Evolutionary conservation across 768 basidiomycete genomes (phyloP).

Genomic region (Pleurotus giganteus): DNA sequence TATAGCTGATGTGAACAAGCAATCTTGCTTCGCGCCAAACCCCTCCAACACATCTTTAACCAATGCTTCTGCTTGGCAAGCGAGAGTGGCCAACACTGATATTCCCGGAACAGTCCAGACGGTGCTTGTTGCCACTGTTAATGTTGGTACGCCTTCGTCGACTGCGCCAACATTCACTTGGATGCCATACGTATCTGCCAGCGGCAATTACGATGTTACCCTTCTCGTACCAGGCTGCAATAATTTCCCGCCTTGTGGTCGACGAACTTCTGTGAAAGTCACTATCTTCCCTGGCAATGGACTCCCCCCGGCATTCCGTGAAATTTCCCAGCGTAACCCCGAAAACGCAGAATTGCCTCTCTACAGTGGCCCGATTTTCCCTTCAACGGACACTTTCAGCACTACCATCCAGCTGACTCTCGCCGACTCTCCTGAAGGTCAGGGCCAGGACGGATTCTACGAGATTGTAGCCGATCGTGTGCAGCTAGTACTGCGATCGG

Average conservation of each 20-base stretch:
- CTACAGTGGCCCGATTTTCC: conserved; percentile 84
- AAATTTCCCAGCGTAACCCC: conserved; percentile 68
- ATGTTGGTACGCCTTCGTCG: conserved; percentile 58
- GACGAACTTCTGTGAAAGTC: conserved; percentile 79
- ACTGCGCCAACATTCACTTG: conserved; percentile 82
- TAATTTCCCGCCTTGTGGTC: conserved; percentile 73
- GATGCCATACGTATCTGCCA: conserved; percentile 88
- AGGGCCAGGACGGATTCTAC: conserved; percentile 65
- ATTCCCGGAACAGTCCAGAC: conserved; percentile 80
- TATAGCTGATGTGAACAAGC: conserved; percentile 51
- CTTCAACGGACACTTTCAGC: conserved; percentile 67
- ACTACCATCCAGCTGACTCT: conserved; percentile 76
- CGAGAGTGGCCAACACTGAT: conserved; percentile 59
- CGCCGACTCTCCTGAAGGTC: conserved; percentile 59
- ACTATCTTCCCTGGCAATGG: conserved; percentile 78
- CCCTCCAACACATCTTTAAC: conserved; percentile 67
- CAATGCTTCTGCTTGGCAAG: conserved; percentile 73
- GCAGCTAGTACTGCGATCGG: conserved; percentile 72
- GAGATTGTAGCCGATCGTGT: conserved; percentile 84
- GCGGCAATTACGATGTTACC: conserved; percentile 83
- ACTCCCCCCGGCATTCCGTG: conserved; percentile 62
- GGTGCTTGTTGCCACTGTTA: conserved; percentile 66
- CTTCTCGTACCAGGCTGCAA: conserved; percentile 86
- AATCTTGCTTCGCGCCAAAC: conserved; percentile 76
- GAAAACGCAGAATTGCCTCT: conserved; percentile 60